phyloP scores from a whole-genome alignment of 1,139 yeast genomes.

The Candida smagusa region DNA sequence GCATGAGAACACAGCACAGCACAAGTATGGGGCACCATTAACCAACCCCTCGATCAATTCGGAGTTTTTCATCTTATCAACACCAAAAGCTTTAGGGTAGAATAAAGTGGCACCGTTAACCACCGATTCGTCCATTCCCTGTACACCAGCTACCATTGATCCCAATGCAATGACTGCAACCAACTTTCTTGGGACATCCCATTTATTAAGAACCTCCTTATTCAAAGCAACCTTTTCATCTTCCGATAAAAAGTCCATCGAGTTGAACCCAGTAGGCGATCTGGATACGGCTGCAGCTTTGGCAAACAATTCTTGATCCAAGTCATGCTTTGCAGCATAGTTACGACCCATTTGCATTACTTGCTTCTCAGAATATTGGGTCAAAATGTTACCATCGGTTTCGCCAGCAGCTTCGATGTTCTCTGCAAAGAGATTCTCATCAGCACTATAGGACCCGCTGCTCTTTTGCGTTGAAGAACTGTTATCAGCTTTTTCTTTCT shows the following conservation, averaged over 20 bases:
- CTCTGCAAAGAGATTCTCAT: background rate
- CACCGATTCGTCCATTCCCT: slow-evolving; percentile 91
- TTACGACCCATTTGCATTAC: slow-evolving; percentile 69
- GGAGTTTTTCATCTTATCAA: slow-evolving; percentile 41
- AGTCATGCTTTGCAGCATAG: slow-evolving; percentile 58
- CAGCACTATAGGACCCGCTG: background rate
- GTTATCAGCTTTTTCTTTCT: slow-evolving; percentile 2
- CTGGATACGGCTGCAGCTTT: slow-evolving; percentile 78
- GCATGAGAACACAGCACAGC: slow-evolving; percentile 67
- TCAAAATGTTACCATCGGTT: slow-evolving; percentile 44
- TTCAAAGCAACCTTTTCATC: slow-evolving; percentile 58
- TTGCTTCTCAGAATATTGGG: slow-evolving; percentile 61
- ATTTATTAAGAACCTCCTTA: slow-evolving; percentile 58
- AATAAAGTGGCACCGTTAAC: slow-evolving; percentile 79
- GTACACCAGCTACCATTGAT: slow-evolving; percentile 87
- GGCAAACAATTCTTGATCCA: slow-evolving; percentile 66
- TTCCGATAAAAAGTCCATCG: slow-evolving; percentile 54
- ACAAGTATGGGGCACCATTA: slow-evolving; percentile 78
- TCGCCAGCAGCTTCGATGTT: background rate
- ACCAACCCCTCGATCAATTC: slow-evolving; percentile 73
- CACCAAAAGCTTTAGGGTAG: slow-evolving; percentile 52
- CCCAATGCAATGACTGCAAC: slow-evolving; percentile 67
- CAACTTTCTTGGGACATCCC: slow-evolving; percentile 62
- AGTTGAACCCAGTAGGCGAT: slow-evolving; percentile 55
- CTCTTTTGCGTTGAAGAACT: background rate